Base-by-base conservation (phyloP, 1,284 basidiomycete genomes). In the Omphalotus olearius region DNA sequence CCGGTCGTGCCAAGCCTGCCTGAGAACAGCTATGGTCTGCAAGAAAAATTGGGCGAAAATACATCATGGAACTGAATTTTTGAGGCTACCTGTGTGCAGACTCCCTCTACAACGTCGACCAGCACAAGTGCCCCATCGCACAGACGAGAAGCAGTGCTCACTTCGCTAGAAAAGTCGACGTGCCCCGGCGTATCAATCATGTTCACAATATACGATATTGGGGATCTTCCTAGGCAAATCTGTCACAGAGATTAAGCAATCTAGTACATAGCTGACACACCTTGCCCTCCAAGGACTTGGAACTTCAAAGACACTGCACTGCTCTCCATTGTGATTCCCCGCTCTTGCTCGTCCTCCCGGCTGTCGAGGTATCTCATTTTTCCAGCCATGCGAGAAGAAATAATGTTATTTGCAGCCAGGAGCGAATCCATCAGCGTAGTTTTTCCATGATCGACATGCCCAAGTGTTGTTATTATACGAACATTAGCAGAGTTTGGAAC, bases 171-270 rank as follows among this genome's bases (percentile, higher is more conserved):
- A 60, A 99, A 99, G 70, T 99, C 97, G 39, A 99, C 95, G 71
- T 99, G 97, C 2, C 97, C 97, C 2, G 97, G 97, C 0, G 97
- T 99, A 68, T 99, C 97, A 61, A 99, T 96, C 76, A 99, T 88
- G 66, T 98, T 98, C 59, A 95, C 79, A 50, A 85, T 78, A 68
- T 88, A 95, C 17, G 80, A 84, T 68, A 77, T 82, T 51, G 73
- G 68, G 56, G 69, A 65, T 67, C 69, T 74, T 68, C 69, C 80
- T 85, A 63, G 30, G 61, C 43, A 62, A 56, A 62, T 70, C 54
- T 58, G 62, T 72, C 60, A 68, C 51, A 43, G 52, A 37, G 57
- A 45, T 47, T 47, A 50, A 47, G 33, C 45, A 33, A 2, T 33
- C 30, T 33, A 3, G 3, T 13, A 9, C 2, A 38, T 48, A 26